Evolutionary conservation across 1,284 basidiomycete genomes (phyloP).

Genomic region (Blastosporella zonata): DNA sequence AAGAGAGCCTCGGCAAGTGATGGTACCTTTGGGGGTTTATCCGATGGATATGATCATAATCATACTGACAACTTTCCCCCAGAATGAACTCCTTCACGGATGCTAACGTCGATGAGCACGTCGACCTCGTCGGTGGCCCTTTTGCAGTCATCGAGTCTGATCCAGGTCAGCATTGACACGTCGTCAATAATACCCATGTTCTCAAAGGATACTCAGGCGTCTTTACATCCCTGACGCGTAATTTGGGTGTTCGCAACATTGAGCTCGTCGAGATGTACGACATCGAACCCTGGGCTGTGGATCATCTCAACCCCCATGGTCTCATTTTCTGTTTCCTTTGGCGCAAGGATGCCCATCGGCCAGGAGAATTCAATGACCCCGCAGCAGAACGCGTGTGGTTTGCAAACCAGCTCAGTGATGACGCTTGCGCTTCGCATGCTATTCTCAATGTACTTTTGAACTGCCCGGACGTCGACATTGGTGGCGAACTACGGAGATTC

Average conservation of each 20-base stretch:
- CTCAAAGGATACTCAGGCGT: slow-evolving; percentile 37
- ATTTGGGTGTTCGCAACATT: slow-evolving; percentile 47
- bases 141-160: slow-evolving; percentile 65
- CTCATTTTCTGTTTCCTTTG: slow-evolving; percentile 62
- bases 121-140: slow-evolving; percentile 49
- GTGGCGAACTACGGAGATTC: slow-evolving; percentile 42
- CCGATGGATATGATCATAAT: not conserved
- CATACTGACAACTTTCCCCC: not conserved
- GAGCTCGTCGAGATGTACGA: slow-evolving; percentile 59
- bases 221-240: slow-evolving; percentile 53
- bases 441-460: slow-evolving; percentile 60
- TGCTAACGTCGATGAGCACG: slow-evolving; percentile 6
- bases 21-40: too few species aligned
- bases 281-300: slow-evolving; percentile 58
- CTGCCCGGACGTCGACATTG: slow-evolving; percentile 48
- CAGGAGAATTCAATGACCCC: slow-evolving; percentile 48
- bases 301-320: slow-evolving; percentile 51
- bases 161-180: slow-evolving; percentile 38
- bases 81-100: slow-evolving; percentile 7
- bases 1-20: too few species aligned
- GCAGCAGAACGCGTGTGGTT: slow-evolving; percentile 59
- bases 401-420: slow-evolving; percentile 63
- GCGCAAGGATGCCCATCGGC: slow-evolving; percentile 43
- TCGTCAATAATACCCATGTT: not conserved
- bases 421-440: slow-evolving; percentile 60